These are phyloP conservation scores for Camellia sinensis DNA, from an alignment of 148 eudicot genomes.

Conservation along the genomic window DNA sequence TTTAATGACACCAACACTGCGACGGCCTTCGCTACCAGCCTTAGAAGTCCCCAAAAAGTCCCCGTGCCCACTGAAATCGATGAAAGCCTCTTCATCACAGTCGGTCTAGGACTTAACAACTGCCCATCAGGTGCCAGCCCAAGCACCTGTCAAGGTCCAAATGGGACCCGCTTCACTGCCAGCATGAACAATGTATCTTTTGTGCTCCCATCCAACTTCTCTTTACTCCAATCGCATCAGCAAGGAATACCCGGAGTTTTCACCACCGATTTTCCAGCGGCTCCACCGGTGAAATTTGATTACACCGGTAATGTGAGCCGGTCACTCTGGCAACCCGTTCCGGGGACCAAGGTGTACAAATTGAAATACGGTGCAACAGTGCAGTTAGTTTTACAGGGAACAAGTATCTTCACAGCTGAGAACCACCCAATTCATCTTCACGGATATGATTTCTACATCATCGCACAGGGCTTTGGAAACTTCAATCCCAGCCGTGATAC, in stretches of 20 bases:
- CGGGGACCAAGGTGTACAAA: conserved; percentile 56
- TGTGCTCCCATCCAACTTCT: conserved; percentile 63
- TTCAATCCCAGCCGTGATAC: conserved; percentile 56
- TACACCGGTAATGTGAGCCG: conserved; percentile 88
- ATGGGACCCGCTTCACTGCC: conserved; percentile 71
- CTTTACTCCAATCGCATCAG: conserved; percentile 73
- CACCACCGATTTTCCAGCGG: conserved; percentile 66
- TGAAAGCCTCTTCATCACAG: conserved; percentile 64
- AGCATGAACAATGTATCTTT: conserved; percentile 94
- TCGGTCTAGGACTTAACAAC: conserved; percentile 63
- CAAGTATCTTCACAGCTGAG: conserved; percentile 71
- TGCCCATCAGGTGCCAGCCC: conserved; percentile 55
- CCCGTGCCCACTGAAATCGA: conserved; percentile 57
- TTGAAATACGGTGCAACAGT: conserved; percentile 72
- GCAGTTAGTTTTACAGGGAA: conserved; percentile 79
- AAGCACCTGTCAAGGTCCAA: conserved; percentile 79
- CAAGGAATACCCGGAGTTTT: conserved; percentile 63
- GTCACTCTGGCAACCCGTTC: conserved; percentile 72
- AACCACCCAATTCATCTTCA: conserved; percentile 95
- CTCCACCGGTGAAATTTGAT: conserved; percentile 67
- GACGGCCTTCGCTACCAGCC: conserved; percentile 53
- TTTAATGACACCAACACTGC: conserved; percentile 67
- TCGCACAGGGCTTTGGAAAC: conserved; percentile 83
- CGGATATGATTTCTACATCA: conserved; percentile 83
- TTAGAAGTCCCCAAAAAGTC: conserved; percentile 53